Conservation (phyloP, 2,329 filamentous ascomycete species). For the Sclerotinia nivalis region DNA sequence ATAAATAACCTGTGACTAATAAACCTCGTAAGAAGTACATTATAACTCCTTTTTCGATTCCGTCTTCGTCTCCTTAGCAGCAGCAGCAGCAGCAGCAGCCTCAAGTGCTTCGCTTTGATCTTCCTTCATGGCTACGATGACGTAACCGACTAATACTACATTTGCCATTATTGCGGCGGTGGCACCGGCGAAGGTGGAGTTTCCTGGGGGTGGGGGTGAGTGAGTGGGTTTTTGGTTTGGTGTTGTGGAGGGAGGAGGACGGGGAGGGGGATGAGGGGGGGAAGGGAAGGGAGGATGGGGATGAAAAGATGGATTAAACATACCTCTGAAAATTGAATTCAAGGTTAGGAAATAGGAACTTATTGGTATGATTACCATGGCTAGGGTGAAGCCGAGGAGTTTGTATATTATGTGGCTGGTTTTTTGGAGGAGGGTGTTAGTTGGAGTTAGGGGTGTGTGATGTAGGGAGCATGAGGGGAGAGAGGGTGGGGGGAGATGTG, state of each 20-base stretch:
- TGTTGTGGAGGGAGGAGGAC: background rate
- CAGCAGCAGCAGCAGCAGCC: slow-evolving; percentile 40
- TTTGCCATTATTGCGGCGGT: slow-evolving; percentile 89
- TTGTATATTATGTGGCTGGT: slow-evolving; percentile 83
- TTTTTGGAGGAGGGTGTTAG: background rate
- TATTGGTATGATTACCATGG: slow-evolving; percentile 87
- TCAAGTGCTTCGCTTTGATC: slow-evolving; percentile 55
- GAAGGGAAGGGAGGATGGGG: background rate
- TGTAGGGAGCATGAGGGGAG: background rate
- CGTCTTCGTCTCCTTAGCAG: slow-evolving; percentile 44
- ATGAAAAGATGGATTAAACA: slow-evolving; percentile 30
- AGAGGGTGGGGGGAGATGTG: too few relatives aligned
- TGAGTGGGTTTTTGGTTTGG: background rate
- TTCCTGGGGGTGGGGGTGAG: slow-evolving; percentile 56
- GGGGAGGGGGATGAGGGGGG: background rate
- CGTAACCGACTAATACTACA: slow-evolving; percentile 84
- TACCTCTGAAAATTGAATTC: slow-evolving; percentile 75
- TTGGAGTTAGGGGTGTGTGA: background rate
- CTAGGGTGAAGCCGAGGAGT: slow-evolving; percentile 83
- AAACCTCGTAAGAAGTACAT: background rate
- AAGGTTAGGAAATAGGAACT: slow-evolving; percentile 85
- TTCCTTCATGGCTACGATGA: slow-evolving; percentile 88
- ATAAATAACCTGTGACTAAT: too few relatives aligned
- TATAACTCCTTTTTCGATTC: slow-evolving; percentile 28
- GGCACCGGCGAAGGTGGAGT: slow-evolving; percentile 83